phyloP scores from a whole-genome alignment of 768 basidiomycete genomes.

The Boletus tylopilopsis region DNA sequence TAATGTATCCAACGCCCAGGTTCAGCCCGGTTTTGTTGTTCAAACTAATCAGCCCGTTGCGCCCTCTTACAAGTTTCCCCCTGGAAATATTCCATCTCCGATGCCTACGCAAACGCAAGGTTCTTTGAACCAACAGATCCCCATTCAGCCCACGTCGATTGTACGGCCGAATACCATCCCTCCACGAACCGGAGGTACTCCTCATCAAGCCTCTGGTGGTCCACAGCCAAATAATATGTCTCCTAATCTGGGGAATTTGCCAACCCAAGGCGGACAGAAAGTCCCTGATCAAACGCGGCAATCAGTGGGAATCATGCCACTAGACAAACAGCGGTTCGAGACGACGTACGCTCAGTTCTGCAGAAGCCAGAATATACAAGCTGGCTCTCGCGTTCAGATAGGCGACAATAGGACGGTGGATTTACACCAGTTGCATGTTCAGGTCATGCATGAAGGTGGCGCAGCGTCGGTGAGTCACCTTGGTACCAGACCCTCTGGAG shows the following conservation, averaged over 20 bases:
- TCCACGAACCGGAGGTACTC: constrained; percentile 37
- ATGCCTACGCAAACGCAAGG: constrained; percentile 20
- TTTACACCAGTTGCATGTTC: constrained; percentile 52
- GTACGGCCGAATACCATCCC: constrained; percentile 30
- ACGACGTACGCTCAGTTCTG: constrained; percentile 47
- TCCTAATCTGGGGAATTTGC: constrained; percentile 31
- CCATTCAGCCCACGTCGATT: constrained; percentile 31
- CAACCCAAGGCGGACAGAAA: constrained; percentile 20
- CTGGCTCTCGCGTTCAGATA: constrained; percentile 39
- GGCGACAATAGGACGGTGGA: constrained; percentile 59
- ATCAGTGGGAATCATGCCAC: constrained; percentile 27
- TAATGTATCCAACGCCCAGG: constrained; percentile 11
- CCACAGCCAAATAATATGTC: constrained; percentile 33
- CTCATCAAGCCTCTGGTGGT: constrained; percentile 33
- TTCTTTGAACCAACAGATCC: constrained; percentile 27
- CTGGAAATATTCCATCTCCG: constrained; percentile 15
- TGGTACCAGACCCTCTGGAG: not conserved
- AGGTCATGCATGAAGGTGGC: constrained; percentile 61
- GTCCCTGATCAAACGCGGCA: constrained; percentile 17
- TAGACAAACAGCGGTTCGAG: constrained; percentile 54
- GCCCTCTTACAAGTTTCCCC: constrained; percentile 20
- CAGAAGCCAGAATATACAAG: constrained; percentile 36
- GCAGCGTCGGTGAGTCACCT: constrained; percentile 37
- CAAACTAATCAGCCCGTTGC: constrained; percentile 14
- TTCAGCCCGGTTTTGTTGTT: constrained; percentile 19